These are phyloP conservation scores for Dillenia suffruticosa DNA, from an alignment of 164 flowering plant species.

Conservation along the genomic window DNA sequence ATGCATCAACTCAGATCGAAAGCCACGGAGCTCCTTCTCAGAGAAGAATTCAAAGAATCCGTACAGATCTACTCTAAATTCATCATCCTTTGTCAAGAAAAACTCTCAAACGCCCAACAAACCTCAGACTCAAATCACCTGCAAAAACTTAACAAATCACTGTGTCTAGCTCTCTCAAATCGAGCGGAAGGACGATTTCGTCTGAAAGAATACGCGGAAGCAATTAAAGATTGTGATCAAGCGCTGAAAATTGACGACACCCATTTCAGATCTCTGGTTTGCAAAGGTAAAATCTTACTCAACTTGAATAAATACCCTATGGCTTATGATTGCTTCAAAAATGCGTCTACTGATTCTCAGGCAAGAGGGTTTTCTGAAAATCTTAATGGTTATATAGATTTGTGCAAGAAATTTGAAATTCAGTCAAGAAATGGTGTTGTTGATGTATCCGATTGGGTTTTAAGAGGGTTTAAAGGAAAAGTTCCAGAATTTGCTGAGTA, in stretches of 20 bases:
- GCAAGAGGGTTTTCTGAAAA: constrained; percentile 33
- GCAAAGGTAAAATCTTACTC: constrained; percentile 80
- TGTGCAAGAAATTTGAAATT: constrained; percentile 64
- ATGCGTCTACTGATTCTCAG: constrained; percentile 46
- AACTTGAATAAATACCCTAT: constrained; percentile 41
- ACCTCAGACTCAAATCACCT: constrained; percentile 22
- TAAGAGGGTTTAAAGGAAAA: constrained; percentile 52
- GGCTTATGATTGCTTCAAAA: constrained; percentile 60
- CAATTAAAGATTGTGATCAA: constrained; percentile 61
- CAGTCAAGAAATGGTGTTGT: constrained; percentile 62
- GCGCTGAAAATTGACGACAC: constrained; percentile 55
- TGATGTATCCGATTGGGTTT: constrained; percentile 84
- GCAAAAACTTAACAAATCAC: constrained; percentile 50
- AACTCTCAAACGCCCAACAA: constrained; percentile 21
- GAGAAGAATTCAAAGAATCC: constrained; percentile 75
- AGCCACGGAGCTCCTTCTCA: constrained; percentile 77
- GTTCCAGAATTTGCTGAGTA: constrained; percentile 69
- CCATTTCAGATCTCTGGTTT: constrained; percentile 77
- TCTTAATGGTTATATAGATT: constrained; percentile 50
- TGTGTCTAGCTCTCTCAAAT: constrained; percentile 71
- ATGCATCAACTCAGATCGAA: constrained; percentile 79
- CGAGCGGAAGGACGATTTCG: constrained; percentile 65
- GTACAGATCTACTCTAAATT: constrained; percentile 50
- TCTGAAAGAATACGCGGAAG: constrained; percentile 32
- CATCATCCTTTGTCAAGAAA: constrained; percentile 51